Conservation (phyloP, 73 alveolate genomes). For the Paramecium sexaurelia region DNA sequence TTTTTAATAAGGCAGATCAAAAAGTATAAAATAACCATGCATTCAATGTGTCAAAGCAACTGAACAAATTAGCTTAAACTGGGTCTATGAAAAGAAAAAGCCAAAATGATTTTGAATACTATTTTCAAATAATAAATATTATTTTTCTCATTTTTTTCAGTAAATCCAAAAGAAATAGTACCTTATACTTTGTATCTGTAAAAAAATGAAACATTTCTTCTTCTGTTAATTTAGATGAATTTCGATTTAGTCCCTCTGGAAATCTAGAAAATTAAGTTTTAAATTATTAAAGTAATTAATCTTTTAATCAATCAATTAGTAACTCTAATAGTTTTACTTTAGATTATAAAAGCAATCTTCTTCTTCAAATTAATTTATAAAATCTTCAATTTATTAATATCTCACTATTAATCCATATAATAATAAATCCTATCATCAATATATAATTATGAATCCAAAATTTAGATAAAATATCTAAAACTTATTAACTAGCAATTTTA, state of each 20-base stretch:
- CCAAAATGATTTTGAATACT: too few species aligned
- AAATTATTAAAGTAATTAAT: conserved; percentile 8
- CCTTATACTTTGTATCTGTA: background rate
- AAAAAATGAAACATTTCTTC: background rate
- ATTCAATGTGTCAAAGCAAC: too few species aligned
- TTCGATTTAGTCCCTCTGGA: background rate
- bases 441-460: background rate
- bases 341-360: conserved; percentile 25
- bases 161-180: background rate
- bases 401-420: background rate
- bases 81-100: too few species aligned
- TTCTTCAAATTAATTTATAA: background rate
- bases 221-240: background rate
- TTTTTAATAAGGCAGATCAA: too few species aligned
- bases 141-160: background rate
- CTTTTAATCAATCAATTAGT: conserved; percentile 24
- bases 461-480: background rate
- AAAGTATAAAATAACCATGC: too few species aligned
- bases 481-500: background rate
- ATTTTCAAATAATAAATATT: background rate
- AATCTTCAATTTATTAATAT: background rate
- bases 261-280: background rate
- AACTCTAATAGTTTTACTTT: background rate
- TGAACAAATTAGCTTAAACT: too few species aligned
- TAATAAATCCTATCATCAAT: background rate